phyloP scores from a whole-genome alignment of 139 green algal species.

The Closterium sp. region DNA sequence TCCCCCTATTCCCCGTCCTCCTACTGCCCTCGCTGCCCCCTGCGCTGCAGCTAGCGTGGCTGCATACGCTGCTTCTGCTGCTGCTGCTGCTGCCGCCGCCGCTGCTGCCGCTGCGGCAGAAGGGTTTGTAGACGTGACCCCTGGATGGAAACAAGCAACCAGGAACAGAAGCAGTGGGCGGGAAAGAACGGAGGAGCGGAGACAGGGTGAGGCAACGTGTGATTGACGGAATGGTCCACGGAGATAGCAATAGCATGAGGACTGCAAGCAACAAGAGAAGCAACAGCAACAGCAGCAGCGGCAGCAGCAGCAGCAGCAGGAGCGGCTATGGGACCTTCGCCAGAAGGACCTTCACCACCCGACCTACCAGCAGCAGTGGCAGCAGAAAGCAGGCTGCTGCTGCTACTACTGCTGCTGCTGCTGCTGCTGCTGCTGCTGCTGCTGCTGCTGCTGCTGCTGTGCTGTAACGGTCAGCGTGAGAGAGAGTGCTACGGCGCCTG shows the following conservation, averaged over 20 bases:
- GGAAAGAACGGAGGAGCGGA: neutral
- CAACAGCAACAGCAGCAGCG: neutral
- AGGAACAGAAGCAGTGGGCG: neutral
- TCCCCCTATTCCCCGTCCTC: neutral
- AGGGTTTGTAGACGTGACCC: neutral
- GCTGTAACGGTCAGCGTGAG: neutral
- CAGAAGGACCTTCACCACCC: neutral
- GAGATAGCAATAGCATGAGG: neutral
- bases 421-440: neutral
- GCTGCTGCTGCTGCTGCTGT: too few relatives aligned
- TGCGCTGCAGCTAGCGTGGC: neutral
- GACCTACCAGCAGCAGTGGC: neutral
- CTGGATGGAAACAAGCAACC: neutral
- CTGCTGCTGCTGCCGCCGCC: neutral
- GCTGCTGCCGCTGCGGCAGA: neutral
- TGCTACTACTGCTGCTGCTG: neutral
- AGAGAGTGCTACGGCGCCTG: neutral
- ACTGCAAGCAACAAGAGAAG: neutral
- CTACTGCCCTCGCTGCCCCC: too few relatives aligned
- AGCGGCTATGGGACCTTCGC: neutral
- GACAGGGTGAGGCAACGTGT: neutral
- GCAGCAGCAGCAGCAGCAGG: neutral
- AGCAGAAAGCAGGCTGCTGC: neutral
- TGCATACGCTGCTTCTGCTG: neutral
- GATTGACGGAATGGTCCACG: neutral